These are phyloP conservation scores for Boletus rufocinnamomeus DNA, from an alignment of 768 basidiomycete genomes.

Conservation along the genomic window DNA sequence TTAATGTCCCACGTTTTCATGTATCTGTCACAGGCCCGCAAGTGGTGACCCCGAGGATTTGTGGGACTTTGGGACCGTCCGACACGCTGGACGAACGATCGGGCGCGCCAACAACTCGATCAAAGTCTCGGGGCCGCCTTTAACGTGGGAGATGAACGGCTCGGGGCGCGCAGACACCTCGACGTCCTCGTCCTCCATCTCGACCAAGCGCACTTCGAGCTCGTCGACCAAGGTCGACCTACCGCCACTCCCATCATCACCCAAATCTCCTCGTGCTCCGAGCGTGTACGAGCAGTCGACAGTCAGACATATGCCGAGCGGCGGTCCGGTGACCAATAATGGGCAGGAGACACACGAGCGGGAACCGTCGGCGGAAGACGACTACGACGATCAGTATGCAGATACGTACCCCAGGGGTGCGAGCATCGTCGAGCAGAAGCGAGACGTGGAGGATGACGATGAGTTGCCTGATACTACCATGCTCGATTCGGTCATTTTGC, in stretches of 20 bases:
- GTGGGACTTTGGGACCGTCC: conserved; percentile 98
- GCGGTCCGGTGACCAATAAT: conserved; percentile 21
- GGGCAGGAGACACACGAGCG: conserved; percentile 39
- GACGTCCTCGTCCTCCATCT: conserved; percentile 41
- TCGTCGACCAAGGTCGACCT: conserved; percentile 61
- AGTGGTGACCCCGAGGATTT: conserved; percentile 75
- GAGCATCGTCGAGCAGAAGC: conserved; percentile 39
- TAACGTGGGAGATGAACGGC: conserved; percentile 81
- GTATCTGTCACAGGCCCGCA: conserved; percentile 42
- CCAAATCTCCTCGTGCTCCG: conserved; percentile 37
- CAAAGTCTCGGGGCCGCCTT: conserved; percentile 62
- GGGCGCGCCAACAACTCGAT: conserved; percentile 62
- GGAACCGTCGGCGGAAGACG: conserved; percentile 64
- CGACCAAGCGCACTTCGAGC: conserved; percentile 34
- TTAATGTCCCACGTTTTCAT: background rate
- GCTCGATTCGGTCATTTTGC: conserved; percentile 92
- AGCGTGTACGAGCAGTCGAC: conserved; percentile 63
- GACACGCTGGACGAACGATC: conserved; percentile 69
- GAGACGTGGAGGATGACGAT: conserved; percentile 53
- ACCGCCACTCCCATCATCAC: conserved; percentile 53
- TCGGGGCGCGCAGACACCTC: conserved; percentile 43
- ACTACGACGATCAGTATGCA: conserved; percentile 59
- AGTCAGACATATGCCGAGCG: conserved; percentile 56
- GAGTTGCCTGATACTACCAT: conserved; percentile 82
- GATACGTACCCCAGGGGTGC: conserved; percentile 49